These are phyloP conservation scores for Colletotrichum cereale DNA, from an alignment of 2,329 filamentous ascomycete species.

Conservation along the genomic window DNA sequence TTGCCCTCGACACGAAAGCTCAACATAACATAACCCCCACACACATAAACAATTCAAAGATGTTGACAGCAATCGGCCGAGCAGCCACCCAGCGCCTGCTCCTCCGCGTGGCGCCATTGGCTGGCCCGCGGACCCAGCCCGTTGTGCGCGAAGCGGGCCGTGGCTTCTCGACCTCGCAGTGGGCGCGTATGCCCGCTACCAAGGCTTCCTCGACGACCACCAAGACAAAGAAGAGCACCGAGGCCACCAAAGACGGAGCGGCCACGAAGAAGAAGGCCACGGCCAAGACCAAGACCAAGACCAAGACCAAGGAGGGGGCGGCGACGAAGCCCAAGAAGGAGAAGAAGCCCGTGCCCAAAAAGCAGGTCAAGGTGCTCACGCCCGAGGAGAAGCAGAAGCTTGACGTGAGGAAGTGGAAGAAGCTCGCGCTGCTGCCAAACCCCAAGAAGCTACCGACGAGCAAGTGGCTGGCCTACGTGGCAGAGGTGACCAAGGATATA, in stretches of 20 bases:
- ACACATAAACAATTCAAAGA: slow-evolving; percentile 44
- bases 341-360: slow-evolving; percentile 48
- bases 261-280: slow-evolving; percentile 42
- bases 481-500: not conserved
- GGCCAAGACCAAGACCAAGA: slow-evolving; percentile 45
- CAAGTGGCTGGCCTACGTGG: slow-evolving; percentile 54
- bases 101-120: slow-evolving; percentile 42
- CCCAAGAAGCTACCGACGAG: slow-evolving; percentile 50
- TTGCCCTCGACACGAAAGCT: slow-evolving; percentile 10
- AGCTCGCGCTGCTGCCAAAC: slow-evolving; percentile 56
- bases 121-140: slow-evolving; percentile 41
- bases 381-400: slow-evolving; percentile 54
- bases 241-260: slow-evolving; percentile 47
- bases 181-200: slow-evolving; percentile 44
- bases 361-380: slow-evolving; percentile 50
- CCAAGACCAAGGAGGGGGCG: slow-evolving; percentile 41
- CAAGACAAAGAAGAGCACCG: slow-evolving; percentile 44
- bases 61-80: slow-evolving; percentile 58
- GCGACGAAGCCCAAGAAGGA: slow-evolving; percentile 39
- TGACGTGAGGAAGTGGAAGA: slow-evolving; percentile 53
- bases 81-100: slow-evolving; percentile 53
- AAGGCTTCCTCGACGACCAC: slow-evolving; percentile 45
- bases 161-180: slow-evolving; percentile 50
- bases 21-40: not conserved
- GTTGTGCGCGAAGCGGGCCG: slow-evolving; percentile 43